Conservation (phyloP, 2,329 filamentous ascomycete species). For the Trichoderma koningiopsis region DNA sequence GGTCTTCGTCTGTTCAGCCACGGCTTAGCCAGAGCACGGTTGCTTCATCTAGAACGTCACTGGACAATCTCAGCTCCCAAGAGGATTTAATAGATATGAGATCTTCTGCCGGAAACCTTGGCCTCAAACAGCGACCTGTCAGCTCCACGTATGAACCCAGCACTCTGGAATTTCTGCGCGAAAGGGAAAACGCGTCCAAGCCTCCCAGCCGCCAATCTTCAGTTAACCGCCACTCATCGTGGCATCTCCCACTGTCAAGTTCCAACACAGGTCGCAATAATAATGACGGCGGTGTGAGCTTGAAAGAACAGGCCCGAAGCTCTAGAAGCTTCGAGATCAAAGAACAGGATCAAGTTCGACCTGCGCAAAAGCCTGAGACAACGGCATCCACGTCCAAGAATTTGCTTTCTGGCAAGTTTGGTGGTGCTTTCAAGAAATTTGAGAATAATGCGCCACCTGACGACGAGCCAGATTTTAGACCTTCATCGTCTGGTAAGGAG, state of each 20-base stretch:
- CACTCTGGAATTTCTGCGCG: constrained; percentile 74
- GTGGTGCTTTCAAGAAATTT: constrained; percentile 91
- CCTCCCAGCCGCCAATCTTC: constrained; percentile 37
- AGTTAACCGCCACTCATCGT: constrained; percentile 27
- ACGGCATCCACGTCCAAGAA: constrained; percentile 75
- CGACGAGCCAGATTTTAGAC: constrained; percentile 36
- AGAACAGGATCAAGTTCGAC: constrained; percentile 49
- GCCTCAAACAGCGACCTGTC: constrained; percentile 65
- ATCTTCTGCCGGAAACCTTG: constrained; percentile 38
- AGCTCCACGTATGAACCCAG: constrained; percentile 84
- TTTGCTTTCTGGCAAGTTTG: constrained; percentile 84
- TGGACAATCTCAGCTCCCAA: constrained; percentile 32
- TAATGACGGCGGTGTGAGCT: constrained; percentile 49
- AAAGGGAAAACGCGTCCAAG: constrained; percentile 64
- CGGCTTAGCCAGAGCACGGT: constrained; percentile 29
- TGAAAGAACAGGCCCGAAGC: constrained; percentile 73
- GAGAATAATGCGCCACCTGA: constrained; percentile 57
- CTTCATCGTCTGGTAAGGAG: constrained; percentile 54
- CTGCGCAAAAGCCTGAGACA: constrained; percentile 72
- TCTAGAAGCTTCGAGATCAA: constrained; percentile 68
- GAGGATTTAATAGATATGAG: constrained; percentile 30
- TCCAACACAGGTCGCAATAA: constrained; percentile 39
- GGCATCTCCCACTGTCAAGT: constrained; percentile 45
- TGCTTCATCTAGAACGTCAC: constrained; percentile 27
- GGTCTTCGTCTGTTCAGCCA: constrained; percentile 29